Percentiles rank a stretch among this genome's conserved stretches.
Conservation (phyloP, 192 early-diverging fungal species). For the Backusella westeae region DNA sequence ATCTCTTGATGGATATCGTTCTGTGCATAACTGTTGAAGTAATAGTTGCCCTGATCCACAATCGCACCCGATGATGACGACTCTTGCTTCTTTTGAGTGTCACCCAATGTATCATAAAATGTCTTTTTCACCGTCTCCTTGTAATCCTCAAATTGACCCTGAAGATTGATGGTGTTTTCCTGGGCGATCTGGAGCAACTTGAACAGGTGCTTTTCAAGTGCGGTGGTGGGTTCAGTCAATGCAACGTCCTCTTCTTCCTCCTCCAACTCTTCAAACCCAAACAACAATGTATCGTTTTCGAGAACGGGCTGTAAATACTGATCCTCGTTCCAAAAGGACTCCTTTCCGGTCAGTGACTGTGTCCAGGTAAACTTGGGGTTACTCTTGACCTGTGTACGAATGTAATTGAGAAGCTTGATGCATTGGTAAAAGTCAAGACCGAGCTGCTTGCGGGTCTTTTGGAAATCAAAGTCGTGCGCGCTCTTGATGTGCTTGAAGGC, state of each 20-base stretch:
- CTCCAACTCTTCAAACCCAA: slow-evolving; percentile 70
- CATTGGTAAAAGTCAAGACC: slow-evolving; percentile 87
- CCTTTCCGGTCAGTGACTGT: slow-evolving; percentile 42
- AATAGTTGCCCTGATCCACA: slow-evolving; percentile 62
- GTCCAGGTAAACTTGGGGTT: slow-evolving; percentile 20
- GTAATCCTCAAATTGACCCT: slow-evolving; percentile 68
- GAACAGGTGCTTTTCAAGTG: slow-evolving; percentile 55
- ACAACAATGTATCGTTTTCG: slow-evolving; percentile 58
- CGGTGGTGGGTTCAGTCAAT: slow-evolving; percentile 36
- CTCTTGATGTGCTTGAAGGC: slow-evolving; percentile 62
- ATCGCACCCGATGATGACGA: not conserved
- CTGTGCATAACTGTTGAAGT: slow-evolving; percentile 98
- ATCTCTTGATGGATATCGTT: slow-evolving; percentile 72
- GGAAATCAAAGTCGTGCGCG: slow-evolving; percentile 70
- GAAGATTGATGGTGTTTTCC: slow-evolving; percentile 51
- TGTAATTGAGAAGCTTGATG: slow-evolving; percentile 73
- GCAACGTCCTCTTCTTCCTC: slow-evolving; percentile 45
- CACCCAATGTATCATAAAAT: slow-evolving; percentile 54
- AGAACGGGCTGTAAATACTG: slow-evolving; percentile 62
- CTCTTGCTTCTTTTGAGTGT: not conserved
- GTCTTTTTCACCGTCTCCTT: slow-evolving; percentile 63
- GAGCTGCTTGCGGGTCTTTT: slow-evolving; percentile 37
- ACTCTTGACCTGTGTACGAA: slow-evolving; percentile 40
- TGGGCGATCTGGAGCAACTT: slow-evolving; percentile 51
- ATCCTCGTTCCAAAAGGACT: slow-evolving; percentile 64